Base-by-base conservation (phyloP, 352 stramenopile species). In the Hyphochytrium catenoides region DNA sequence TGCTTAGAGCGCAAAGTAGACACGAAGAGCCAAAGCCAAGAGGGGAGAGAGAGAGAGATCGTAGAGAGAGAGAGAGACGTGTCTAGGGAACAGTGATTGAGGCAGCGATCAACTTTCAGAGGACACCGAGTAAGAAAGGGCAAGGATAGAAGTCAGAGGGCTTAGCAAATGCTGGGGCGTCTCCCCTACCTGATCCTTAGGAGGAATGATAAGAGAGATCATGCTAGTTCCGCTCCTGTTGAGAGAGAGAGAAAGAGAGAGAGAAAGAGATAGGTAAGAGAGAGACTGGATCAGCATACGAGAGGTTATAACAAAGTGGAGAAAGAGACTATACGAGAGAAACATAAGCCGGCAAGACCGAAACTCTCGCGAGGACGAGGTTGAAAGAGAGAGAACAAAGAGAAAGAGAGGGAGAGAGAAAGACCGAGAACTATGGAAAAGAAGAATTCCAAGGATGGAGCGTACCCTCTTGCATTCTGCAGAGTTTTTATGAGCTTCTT, bases 401-500 rank as follows among this genome's bases (percentile, higher is more conserved):
- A 35, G 12, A 16, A 35, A 16, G 8, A 7, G 11, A 19, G 16
- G 19, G 8, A 16, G 8, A 16, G n/a, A 35, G 39, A 11, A 8
- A n/a, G 26, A 14, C 30, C 14, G 14, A 3, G 35, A 9, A 12
- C 15, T 11, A 27, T 11, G 15, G 9, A 31, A 14, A 28, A 12
- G 1, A 44, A 32, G 11, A 43, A 8, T 25, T 34, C 51, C 31
- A 64, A 64, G 39, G 56, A 45, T 19, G 70, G 67, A 15, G 81
- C 63, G 47, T 73, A 76, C 50, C 67, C 72, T 28, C 64, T 54
- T 27, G 70, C 70, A 26, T 58, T 58, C 46, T 82, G 61, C 14
- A 98, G 77, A 43, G 82, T 96, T 59, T 98, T 98, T 58, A 99
- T 98, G 22, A 99, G 76, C 71, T 98, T 98, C 71, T 99, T 98